These are phyloP conservation scores for Vachellia collinsii DNA, from an alignment of 306 rosid species.

Conservation along the genomic window DNA sequence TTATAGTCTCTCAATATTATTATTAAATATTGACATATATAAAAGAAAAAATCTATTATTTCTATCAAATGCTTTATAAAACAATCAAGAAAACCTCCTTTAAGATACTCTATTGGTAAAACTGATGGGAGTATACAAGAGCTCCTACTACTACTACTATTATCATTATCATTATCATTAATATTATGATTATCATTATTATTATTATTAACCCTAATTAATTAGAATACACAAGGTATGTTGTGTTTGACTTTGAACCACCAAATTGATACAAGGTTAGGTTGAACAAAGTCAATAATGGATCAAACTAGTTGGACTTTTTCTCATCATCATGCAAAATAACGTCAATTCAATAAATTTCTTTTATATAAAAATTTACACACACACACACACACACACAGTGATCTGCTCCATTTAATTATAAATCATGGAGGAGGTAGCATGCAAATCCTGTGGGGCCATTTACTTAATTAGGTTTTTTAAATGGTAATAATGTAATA, in stretches of 20 bases:
- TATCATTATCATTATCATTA: no score
- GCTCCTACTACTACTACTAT: no score
- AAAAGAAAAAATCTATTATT: no score
- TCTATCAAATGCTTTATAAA: no score
- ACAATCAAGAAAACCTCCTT: no score
- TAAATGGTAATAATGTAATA: not conserved
- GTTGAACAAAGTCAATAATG: conserved; percentile 34
- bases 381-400: not conserved
- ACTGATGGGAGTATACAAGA: no score
- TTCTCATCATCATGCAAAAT: conserved; percentile 9
- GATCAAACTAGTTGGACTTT: conserved; percentile 31
- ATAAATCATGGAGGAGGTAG: conserved; percentile 22
- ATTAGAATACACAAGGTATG: not conserved
- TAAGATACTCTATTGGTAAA: no score
- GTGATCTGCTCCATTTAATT: conserved; percentile 37
- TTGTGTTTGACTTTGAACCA: conserved; percentile 30
- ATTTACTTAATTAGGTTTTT: not conserved
- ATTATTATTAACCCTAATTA: no score
- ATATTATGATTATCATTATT: no score
- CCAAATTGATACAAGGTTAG: conserved; percentile 17
- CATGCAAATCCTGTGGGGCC: conserved; percentile 25
- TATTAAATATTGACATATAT: no score
- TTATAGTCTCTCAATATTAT: no score
- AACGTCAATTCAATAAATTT: not conserved
- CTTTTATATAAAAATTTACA: not conserved